phyloP scores from a whole-genome alignment of 1,284 basidiomycete genomes.

The Ceratobasidium sp. region DNA sequence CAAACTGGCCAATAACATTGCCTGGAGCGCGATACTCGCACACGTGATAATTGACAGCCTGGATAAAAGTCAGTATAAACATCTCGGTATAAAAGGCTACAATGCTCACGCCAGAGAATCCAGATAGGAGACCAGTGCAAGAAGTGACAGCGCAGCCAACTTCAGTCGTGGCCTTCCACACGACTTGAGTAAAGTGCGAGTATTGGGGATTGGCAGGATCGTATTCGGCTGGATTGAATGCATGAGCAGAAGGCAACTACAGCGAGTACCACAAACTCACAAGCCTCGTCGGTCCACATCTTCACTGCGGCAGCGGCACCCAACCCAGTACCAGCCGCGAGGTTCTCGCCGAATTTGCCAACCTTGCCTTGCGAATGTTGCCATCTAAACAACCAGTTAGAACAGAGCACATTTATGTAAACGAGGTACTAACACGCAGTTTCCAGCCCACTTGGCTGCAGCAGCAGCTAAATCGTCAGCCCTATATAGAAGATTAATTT shows the following conservation, averaged over 20 bases:
- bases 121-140: slow-evolving; percentile 48
- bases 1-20: slow-evolving; percentile 67
- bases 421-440: slow-evolving; percentile 49
- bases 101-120: neutral
- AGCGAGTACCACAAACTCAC: slow-evolving; percentile 53
- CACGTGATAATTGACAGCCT: slow-evolving; percentile 62
- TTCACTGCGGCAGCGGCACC: slow-evolving; percentile 55
- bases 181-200: slow-evolving; percentile 61
- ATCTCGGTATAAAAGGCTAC: neutral
- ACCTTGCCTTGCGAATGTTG: slow-evolving; percentile 52
- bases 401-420: neutral
- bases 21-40: slow-evolving; percentile 72
- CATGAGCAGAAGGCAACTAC: neutral
- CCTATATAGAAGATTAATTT: slow-evolving; percentile 44
- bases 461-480: slow-evolving; percentile 53
- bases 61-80: slow-evolving; percentile 6
- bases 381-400: slow-evolving; percentile 46
- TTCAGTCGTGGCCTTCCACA: slow-evolving; percentile 63
- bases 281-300: slow-evolving; percentile 58
- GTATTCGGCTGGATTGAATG: slow-evolving; percentile 46
- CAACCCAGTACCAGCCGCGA: slow-evolving; percentile 64
- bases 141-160: slow-evolving; percentile 61
- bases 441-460: slow-evolving; percentile 59
- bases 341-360: slow-evolving; percentile 62
- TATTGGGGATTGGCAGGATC: slow-evolving; percentile 47